phyloP scores from a whole-genome alignment of 1,139 yeast genomes.

The Scheffersomyces segobiensis region DNA sequence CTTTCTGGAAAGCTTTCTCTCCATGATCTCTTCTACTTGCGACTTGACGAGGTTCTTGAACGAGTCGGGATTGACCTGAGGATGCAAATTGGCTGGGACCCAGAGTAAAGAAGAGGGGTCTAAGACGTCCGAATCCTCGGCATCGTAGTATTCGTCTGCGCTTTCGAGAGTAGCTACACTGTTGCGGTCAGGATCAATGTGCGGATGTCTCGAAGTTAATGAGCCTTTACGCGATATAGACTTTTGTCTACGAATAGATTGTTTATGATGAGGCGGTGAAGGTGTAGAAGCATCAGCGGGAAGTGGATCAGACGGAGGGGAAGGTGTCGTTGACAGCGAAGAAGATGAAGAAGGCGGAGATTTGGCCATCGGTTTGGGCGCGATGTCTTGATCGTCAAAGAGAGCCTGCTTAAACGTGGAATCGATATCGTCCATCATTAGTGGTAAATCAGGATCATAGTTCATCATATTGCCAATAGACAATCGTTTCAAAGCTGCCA shows the following conservation, averaged over 20 bases:
- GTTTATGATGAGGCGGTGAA: not conserved
- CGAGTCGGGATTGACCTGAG: constrained; percentile 90
- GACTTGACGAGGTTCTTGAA: constrained; percentile 80
- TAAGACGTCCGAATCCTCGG: constrained; percentile 23
- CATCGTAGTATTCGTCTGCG: constrained; percentile 26
- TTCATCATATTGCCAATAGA: constrained; percentile 56
- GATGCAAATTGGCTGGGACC: constrained; percentile 96
- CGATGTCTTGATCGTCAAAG: not conserved
- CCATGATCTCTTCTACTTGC: constrained; percentile 74
- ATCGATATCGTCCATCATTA: constrained; percentile 34
- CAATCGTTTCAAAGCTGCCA: constrained; percentile 56
- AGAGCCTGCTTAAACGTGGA: not conserved
- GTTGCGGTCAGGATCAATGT: not conserved
- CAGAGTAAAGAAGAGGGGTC: constrained; percentile 54
- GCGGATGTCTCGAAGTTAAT: constrained; percentile 8
- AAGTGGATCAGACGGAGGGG: not conserved
- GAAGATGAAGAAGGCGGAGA: not conserved
- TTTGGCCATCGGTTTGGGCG: not conserved
- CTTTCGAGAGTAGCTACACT: constrained; percentile 8
- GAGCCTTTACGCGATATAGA: constrained; percentile 7
- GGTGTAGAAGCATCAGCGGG: not conserved
- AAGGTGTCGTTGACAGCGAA: not conserved
- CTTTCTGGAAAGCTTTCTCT: constrained; percentile 37
- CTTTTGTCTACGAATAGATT: not conserved
- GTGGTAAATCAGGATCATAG: constrained; percentile 59